Evolutionary conservation across 179 eudicot genomes (phyloP).

Genomic region (Sideroxylon spinosum): DNA sequence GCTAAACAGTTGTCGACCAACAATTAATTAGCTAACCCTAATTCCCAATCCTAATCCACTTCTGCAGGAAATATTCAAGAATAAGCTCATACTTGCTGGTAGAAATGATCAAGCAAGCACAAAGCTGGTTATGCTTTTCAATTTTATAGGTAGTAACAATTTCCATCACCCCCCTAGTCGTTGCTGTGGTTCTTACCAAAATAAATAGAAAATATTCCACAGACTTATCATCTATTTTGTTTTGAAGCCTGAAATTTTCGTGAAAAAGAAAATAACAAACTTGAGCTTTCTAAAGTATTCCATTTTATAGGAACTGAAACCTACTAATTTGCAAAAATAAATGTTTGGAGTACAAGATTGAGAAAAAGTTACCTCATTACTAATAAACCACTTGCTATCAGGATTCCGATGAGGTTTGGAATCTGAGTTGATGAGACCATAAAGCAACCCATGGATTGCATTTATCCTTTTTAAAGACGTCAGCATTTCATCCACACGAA

Average conservation of each 20-base stretch:
- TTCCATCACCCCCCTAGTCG: not conserved
- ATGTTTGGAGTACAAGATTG: not conserved
- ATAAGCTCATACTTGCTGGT: not conserved
- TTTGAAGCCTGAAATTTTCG: not conserved
- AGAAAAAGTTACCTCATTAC: conserved; percentile 49
- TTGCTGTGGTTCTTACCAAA: not conserved
- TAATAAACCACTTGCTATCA: conserved; percentile 93
- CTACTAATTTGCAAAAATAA: not conserved
- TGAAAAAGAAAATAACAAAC: not conserved
- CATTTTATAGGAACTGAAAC: not conserved
- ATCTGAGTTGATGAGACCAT: conserved; percentile 83
- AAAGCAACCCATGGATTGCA: conserved; percentile 62
- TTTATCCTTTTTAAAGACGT: conserved; percentile 54
- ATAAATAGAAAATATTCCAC: not conserved
- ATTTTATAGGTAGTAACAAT: not conserved
- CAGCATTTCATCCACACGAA: conserved; percentile 84
- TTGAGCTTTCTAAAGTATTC: not conserved
- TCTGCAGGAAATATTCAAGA: not conserved
- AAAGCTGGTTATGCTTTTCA: conserved; percentile 1
- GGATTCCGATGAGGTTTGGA: conserved; percentile 73
- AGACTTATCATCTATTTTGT: not conserved
- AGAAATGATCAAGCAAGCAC: not conserved
- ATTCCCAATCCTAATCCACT: not conserved
- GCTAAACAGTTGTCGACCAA: not conserved
- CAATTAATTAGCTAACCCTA: not conserved